phyloP scores from a whole-genome alignment of 768 basidiomycete genomes.

The Termitomyces sp. region DNA sequence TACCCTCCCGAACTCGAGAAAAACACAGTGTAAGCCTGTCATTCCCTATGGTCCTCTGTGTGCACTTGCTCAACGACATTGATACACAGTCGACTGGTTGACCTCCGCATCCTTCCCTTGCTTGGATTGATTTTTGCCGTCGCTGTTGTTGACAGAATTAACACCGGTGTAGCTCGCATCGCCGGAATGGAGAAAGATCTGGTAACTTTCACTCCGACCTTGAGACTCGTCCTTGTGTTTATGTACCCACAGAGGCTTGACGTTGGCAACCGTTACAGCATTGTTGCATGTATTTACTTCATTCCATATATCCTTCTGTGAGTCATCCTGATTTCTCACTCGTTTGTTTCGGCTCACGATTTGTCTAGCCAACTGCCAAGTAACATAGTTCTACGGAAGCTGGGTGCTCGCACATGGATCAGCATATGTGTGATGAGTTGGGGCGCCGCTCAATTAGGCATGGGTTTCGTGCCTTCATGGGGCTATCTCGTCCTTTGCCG shows the following conservation, averaged over 20 bases:
- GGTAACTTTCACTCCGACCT: constrained; percentile 9
- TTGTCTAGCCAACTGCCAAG: constrained; percentile 35
- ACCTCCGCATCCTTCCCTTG: constrained; percentile 28
- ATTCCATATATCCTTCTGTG: constrained; percentile 39
- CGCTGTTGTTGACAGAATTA: constrained; percentile 28
- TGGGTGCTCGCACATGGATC: constrained; percentile 37
- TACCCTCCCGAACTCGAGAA: neutral
- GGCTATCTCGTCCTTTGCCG: constrained; percentile 32
- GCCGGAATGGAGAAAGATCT: constrained; percentile 31
- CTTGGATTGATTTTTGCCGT: constrained; percentile 27
- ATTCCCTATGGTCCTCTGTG: neutral
- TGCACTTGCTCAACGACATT: neutral
- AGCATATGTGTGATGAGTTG: constrained; percentile 33
- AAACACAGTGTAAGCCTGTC: neutral
- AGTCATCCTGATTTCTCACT: constrained; percentile 4
- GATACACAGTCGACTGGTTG: constrained; percentile 22
- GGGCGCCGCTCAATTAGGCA: constrained; percentile 36
- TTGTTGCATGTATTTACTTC: constrained; percentile 35
- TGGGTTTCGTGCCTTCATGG: constrained; percentile 39
- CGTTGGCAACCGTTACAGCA: constrained; percentile 29
- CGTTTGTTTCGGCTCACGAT: neutral
- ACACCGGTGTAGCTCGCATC: constrained; percentile 27
- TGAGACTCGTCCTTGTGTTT: neutral
- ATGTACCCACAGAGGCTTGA: constrained; percentile 17
- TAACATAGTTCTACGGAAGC: constrained; percentile 31